These are phyloP conservation scores for Paraphaeosphaeria minitans DNA, from an alignment of 2,329 filamentous ascomycete species.

Conservation along the genomic window DNA sequence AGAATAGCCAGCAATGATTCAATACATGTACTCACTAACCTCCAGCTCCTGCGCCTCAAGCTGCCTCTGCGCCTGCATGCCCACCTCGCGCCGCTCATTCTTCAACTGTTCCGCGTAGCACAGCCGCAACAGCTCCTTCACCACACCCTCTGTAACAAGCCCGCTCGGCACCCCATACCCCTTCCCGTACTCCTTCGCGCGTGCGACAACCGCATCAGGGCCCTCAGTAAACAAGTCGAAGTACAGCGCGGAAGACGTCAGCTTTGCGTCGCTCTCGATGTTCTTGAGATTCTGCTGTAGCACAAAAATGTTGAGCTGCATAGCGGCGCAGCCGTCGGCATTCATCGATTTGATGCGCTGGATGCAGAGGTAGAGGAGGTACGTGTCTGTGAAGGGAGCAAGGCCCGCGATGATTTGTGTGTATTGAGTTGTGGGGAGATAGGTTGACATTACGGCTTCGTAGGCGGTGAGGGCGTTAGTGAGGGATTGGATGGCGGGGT, in stretches of 20 bases:
- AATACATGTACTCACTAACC: conserved; percentile 72
- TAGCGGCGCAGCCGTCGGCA: conserved; percentile 76
- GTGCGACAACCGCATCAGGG: conserved; percentile 66
- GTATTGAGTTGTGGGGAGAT: conserved; percentile 71
- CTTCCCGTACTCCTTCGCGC: conserved; percentile 58
- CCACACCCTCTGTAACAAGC: conserved; percentile 45
- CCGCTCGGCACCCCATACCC: conserved; percentile 33
- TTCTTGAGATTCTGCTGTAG: conserved; percentile 97
- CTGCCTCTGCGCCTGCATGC: conserved; percentile 67
- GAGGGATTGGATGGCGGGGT: conserved; percentile 78
- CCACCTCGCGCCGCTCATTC: conserved; percentile 69
- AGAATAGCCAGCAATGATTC: too few relatives aligned
- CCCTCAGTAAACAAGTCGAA: conserved; percentile 71
- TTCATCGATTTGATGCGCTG: conserved; percentile 83
- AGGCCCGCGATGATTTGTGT: conserved; percentile 78
- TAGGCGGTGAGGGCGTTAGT: conserved; percentile 86
- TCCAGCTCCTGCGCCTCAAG: conserved; percentile 73
- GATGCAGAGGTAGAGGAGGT: conserved; percentile 69
- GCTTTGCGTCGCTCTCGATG: conserved; percentile 72
- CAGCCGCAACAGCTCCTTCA: conserved; percentile 51
- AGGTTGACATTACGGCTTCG: conserved; percentile 78
- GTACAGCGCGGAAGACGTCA: conserved; percentile 69
- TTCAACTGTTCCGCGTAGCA: conserved; percentile 57
- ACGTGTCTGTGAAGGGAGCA: conserved; percentile 76
- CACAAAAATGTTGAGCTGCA: conserved; percentile 93